Evolutionary conservation across 2,329 filamentous ascomycete genomes (phyloP), one percentile per base, ranked within the genome.

Genomic region (Aspergillus oerlinghausenensis): DNA sequence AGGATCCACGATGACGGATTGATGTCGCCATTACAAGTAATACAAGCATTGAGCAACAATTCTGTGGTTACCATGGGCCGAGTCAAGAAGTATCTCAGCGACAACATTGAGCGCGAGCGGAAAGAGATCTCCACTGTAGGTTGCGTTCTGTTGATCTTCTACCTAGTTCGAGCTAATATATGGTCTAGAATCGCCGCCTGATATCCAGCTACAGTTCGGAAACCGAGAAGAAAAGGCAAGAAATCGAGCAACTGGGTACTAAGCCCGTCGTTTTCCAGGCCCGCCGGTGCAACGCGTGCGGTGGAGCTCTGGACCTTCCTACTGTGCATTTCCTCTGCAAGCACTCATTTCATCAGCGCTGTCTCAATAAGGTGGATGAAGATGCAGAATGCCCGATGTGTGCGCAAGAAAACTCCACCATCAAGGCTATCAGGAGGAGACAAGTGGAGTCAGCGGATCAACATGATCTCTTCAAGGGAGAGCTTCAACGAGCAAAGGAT

Each of bases 271-370:
- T 95, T 1, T 97, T 99, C 80, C 90, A 95, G 71, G 87, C 92
- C 0, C 92, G 92, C 35, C 84, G 94, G 52, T 99, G 94, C 72
- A 87, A 88, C 28, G 87, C 89, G 52, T 99, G 94, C 71, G 86
- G 85, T 17, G 83, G 86, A 40, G 82, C 84, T 26, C 81, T 97
- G 19, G 92, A 97, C 63, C 79, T 97, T 11, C 94, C 94, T 0
- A 90, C 88, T 0, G 92, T 99, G 50, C 94, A 99, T 71, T 99
- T 99, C 72, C 76, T 99, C 61, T 99, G 94, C 79, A 96, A 96
- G 73, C 94, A 99, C 73, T 92, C 88, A 59, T 99, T 97, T 80
- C 94, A 99, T 71, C 90, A 96, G 76, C 83, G 90, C 49, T 99
- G 93, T 73, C 77, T 99, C 45, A 89, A 90, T 69, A 79, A 80